Evolutionary conservation across 108 stramenopile species (phyloP), one percentile per base, ranked within the genome.

Genomic region (Skeletonema menzelii): DNA sequence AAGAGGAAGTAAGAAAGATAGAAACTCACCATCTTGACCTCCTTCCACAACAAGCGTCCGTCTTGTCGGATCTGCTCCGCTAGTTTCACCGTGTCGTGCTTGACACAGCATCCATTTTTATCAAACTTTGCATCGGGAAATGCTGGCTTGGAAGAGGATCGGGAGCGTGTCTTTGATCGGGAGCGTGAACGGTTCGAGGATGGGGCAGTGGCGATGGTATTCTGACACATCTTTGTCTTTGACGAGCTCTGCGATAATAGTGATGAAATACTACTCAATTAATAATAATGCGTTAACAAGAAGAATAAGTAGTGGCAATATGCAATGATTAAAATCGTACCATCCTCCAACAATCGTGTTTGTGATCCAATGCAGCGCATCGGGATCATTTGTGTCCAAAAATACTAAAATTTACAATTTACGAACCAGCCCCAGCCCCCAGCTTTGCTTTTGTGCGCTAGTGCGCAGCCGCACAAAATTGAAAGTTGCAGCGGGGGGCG

Each of bases 51-150:
- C 30, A 80, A n/a, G 13, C 66, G 58, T 15, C 79, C 79, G 56
- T 80, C 79, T 49, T 80, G 72, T 53, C 69, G 63, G 35, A 80
- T 65, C 49, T 73, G 72, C 40, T 73, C 62, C 37, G 79, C 79
- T 4, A 80, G 57, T 44, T 65, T 62, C 8, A 80, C 57, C 2
- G 57, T 32, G 0, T 34, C 44, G 26, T 80, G 79, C 20, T 69
- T 60, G 17, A 80, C 2, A 57, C 79, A 80, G 20, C 31, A 27
- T 1, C 79, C 79, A 46, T 69, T 17, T 27, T 37, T 69, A 68
- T 80, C 79, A 55, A 80, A 80, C 56, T 55, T 24, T 40, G 79
- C 67, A 17, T 67, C 72, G 2, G 58, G 63, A 56, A 80, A 80
- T 30, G 79, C 79, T 31, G 79, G 79, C 17, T 60, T 64, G 57